phyloP scores from a whole-genome alignment of 23 red algal species.

The Gracilariopsis chorda region DNA sequence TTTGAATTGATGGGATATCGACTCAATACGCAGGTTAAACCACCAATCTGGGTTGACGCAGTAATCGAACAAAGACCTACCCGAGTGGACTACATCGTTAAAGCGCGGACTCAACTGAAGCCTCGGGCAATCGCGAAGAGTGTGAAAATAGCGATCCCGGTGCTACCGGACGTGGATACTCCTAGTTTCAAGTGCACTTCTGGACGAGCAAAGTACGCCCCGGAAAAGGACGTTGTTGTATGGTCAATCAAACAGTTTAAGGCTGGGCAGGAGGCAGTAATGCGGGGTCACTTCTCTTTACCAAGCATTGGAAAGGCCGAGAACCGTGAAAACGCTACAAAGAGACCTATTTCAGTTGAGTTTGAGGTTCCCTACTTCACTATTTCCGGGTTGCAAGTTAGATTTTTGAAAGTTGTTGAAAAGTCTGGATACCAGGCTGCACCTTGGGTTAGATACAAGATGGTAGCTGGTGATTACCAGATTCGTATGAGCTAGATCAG shows the following conservation, averaged over 20 bases:
- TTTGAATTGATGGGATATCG: conserved; percentile 99
- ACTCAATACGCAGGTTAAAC: conserved; percentile 75
- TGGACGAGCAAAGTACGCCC: conserved; percentile 92
- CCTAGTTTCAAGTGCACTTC: conserved; percentile 85
- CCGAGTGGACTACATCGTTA: conserved; percentile 89
- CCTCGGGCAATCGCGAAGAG: conserved; percentile 81
- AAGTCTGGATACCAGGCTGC: conserved; percentile 85
- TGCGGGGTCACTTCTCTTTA: conserved; percentile 87
- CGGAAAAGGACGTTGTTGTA: conserved; percentile 84
- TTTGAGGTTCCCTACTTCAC: conserved; percentile 99
- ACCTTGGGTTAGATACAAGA: conserved; percentile 98
- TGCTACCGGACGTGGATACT: conserved; percentile 84
- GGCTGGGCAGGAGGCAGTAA: conserved; percentile 71
- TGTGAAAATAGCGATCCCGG: conserved; percentile 89
- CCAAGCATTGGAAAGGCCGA: conserved; percentile 73
- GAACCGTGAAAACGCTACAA: conserved; percentile 68
- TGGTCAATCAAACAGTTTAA: conserved; percentile 96
- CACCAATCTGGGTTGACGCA: conserved; percentile 94
- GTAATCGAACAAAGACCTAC: conserved; percentile 83
- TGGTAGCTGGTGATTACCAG: conserved; percentile 87
- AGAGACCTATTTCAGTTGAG: conserved; percentile 82
- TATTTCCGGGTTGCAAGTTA: conserved; percentile 89
- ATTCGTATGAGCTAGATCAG: conserved; percentile 75
- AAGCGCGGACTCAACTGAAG: conserved; percentile 88
- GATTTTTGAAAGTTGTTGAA: conserved; percentile 93